Percentiles rank a stretch among this genome's conserved stretches.
Evolutionary conservation across 2,329 filamentous ascomycete genomes (phyloP).

Genomic region (Penicillium expansum): DNA sequence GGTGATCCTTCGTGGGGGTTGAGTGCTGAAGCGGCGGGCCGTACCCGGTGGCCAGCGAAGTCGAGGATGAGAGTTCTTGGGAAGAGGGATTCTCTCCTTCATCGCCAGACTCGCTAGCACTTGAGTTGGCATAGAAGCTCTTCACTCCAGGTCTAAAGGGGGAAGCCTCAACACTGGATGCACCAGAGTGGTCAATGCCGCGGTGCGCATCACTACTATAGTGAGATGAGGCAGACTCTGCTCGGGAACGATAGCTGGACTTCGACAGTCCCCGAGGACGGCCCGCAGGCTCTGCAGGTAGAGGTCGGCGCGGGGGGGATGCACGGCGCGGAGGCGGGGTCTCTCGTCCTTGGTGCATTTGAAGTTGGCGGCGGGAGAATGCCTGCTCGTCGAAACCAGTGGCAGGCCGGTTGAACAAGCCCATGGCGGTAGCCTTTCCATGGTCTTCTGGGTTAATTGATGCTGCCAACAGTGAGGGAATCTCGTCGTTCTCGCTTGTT

Average conservation of each 20-base stretch:
- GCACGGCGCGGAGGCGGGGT: constrained; percentile 49
- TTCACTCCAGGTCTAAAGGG: constrained; percentile 25
- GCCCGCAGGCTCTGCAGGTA: constrained; percentile 21
- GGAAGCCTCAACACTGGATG: constrained; percentile 31
- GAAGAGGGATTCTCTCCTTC: constrained; percentile 30
- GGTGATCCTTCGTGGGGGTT: constrained; percentile 29
- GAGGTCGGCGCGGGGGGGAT: constrained; percentile 27
- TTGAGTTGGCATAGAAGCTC: constrained; percentile 38
- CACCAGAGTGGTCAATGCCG: constrained; percentile 24
- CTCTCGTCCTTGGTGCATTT: constrained; percentile 73
- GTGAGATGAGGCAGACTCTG: constrained; percentile 39
- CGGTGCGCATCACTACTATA: constrained; percentile 34
- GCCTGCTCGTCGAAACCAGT: constrained; percentile 80
- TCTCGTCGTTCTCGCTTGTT: constrained; percentile 70
- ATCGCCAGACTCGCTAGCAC: constrained; percentile 41
- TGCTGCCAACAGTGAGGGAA: constrained; percentile 58
- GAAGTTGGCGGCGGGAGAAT: constrained; percentile 76
- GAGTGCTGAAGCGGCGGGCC: constrained; percentile 40
- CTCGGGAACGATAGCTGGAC: constrained; percentile 38
- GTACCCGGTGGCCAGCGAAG: constrained; percentile 31
- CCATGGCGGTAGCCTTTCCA: constrained; percentile 76
- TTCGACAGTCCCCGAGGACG: constrained; percentile 38
- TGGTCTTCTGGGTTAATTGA: constrained; percentile 72
- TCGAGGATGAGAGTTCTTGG: constrained; percentile 23
- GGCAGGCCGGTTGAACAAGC: constrained; percentile 68